Evolutionary conservation across 2,329 filamentous ascomycete species (phyloP).

Genomic region (Ascosphaera apis): DNA sequence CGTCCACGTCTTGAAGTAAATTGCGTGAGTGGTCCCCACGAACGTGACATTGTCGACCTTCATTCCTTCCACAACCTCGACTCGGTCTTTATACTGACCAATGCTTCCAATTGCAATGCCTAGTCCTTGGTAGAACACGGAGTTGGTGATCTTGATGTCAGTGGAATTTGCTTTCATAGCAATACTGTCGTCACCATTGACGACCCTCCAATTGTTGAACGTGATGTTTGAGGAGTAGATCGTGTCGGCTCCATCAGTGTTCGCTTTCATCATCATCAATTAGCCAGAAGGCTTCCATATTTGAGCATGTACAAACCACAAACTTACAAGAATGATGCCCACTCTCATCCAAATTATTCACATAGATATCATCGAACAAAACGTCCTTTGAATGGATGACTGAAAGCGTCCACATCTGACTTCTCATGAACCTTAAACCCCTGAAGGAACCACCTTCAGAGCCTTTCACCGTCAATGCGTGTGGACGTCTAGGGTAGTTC

Average conservation of each 20-base stretch:
- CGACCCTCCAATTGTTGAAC: conserved; percentile 27
- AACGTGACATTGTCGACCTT: conserved; percentile 25
- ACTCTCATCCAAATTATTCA: conserved; percentile 23
- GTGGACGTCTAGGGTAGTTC: conserved; percentile 12
- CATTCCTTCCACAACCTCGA: conserved; percentile 29
- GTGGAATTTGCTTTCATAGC: conserved; percentile 32
- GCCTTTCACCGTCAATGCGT: conserved; percentile 9
- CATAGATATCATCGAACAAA: conserved; percentile 27
- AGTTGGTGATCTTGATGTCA: conserved; percentile 29
- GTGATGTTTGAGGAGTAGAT: conserved; percentile 29
- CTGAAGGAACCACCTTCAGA: conserved; percentile 6
- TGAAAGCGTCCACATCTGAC: conserved; percentile 38
- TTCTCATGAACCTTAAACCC: conserved; percentile 19
- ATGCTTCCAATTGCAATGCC: conserved; percentile 35
- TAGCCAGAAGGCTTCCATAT: background rate
- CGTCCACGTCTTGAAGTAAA: conserved; percentile 38
- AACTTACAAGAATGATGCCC: background rate
- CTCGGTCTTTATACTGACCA: conserved; percentile 28
- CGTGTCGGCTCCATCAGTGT: conserved; percentile 31
- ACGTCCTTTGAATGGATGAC: conserved; percentile 26
- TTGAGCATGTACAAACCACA: conserved; percentile 5
- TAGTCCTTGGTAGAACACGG: conserved; percentile 25
- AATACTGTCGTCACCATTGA: conserved; percentile 31
- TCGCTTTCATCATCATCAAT: conserved; percentile 10
- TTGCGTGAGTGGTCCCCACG: conserved; percentile 23